A percentile compares a stretch with the other conserved stretches of the same genome.
Conservation (phyloP, 495 filamentous ascomycete genomes). For the Penicillium daleae region DNA sequence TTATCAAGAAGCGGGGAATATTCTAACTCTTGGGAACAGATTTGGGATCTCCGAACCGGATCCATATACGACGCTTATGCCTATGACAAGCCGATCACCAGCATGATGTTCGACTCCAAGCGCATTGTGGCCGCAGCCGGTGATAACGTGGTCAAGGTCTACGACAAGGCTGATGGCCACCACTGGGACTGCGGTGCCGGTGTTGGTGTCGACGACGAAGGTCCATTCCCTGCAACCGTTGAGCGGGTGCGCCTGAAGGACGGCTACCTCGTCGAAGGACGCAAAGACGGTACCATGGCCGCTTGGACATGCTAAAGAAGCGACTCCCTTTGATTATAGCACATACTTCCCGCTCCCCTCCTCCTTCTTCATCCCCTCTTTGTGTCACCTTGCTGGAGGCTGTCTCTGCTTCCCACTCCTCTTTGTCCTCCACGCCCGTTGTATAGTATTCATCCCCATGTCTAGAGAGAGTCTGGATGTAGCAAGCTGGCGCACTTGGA, state of each 20-base stretch:
- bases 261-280: slow-evolving; percentile 90
- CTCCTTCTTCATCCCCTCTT: slow-evolving; percentile 12
- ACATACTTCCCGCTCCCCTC: background rate
- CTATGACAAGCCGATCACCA: slow-evolving; percentile 89
- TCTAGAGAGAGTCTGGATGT: slow-evolving; percentile 29
- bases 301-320: slow-evolving; percentile 80
- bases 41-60: slow-evolving; percentile 97
- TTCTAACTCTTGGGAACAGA: slow-evolving; percentile 53
- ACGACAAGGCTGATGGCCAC: slow-evolving; percentile 92
- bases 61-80: slow-evolving; percentile 96
- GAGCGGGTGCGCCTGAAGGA: slow-evolving; percentile 91
- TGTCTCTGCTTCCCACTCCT: slow-evolving; percentile 16
- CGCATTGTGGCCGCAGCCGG: slow-evolving; percentile 90
- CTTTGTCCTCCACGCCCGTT: slow-evolving; percentile 18
- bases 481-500: slow-evolving; percentile 18
- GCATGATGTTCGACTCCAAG: slow-evolving; percentile 96
- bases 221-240: slow-evolving; percentile 66
- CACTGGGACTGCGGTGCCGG: slow-evolving; percentile 98
- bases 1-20: background rate
- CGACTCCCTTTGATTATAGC: background rate
- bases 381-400: background rate
- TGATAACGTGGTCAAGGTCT: slow-evolving; percentile 93
- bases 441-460: slow-evolving; percentile 35
- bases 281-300: slow-evolving; percentile 84
- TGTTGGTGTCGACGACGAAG: slow-evolving; percentile 63